These are phyloP conservation scores for Ceriops decandra DNA, from an alignment of 345 rosid species.

Conservation along the genomic window DNA sequence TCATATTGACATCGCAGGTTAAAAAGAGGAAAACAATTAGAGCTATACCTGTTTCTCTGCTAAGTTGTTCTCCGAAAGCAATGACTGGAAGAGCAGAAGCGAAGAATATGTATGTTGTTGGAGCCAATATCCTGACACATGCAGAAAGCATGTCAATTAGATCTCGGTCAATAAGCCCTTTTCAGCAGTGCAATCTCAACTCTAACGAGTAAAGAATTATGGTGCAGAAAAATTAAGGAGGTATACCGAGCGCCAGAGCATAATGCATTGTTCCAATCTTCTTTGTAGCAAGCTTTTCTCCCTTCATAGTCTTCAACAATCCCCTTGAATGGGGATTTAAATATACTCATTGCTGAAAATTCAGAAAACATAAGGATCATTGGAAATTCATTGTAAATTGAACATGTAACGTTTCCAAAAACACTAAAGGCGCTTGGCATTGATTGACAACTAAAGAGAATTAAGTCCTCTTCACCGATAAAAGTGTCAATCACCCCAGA, in stretches of 20 bases:
- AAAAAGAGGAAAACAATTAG: background rate
- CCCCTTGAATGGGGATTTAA: conserved; percentile 43
- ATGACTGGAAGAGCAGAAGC: conserved; percentile 72
- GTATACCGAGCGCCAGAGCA: conserved; percentile 47
- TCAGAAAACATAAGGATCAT: no score
- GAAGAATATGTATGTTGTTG: conserved; percentile 57
- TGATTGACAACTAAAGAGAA: no score
- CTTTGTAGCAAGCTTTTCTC: conserved; percentile 55
- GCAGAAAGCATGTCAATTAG: background rate
- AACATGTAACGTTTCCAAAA: background rate
- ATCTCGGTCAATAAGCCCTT: background rate
- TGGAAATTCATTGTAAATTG: background rate
- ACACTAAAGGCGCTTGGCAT: no score
- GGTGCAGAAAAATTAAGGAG: background rate
- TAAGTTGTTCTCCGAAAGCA: conserved; percentile 66
- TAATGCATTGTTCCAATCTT: conserved; percentile 46
- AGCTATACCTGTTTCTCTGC: conserved; percentile 49
- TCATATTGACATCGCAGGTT: no score
- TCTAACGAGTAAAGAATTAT: background rate
- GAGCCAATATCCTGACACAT: conserved; percentile 53
- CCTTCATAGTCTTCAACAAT: conserved; percentile 47
- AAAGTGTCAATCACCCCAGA: no score
- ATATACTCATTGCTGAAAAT: conserved; percentile 39
- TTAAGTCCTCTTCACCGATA: no score
- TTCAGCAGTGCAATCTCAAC: background rate